Conservation (phyloP, 805 yeast species). For the Lachancea sp. region DNA sequence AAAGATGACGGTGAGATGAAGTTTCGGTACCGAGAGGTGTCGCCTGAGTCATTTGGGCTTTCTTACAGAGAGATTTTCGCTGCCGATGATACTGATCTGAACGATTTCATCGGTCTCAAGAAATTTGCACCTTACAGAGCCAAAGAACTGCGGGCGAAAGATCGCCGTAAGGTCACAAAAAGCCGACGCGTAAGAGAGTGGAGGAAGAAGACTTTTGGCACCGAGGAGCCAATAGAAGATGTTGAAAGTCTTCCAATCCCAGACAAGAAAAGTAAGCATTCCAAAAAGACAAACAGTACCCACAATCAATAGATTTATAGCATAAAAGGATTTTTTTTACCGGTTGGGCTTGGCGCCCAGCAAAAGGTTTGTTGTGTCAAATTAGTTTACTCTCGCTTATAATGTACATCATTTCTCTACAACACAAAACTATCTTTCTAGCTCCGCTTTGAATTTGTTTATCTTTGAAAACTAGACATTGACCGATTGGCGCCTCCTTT, state of each 20-base stretch:
- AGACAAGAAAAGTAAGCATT: neutral
- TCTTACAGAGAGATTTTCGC: slow-evolving; percentile 77
- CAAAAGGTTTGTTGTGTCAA: too few relatives aligned
- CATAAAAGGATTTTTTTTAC: neutral
- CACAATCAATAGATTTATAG: neutral
- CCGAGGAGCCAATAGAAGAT: slow-evolving; percentile 42
- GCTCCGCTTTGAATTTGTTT: neutral
- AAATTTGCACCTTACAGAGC: slow-evolving; percentile 91
- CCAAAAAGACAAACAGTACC: slow-evolving; percentile 1
- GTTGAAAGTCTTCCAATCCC: slow-evolving; percentile 12
- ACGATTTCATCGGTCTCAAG: slow-evolving; percentile 79
- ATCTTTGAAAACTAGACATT: slow-evolving; percentile 18
- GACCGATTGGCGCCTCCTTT: slow-evolving; percentile 22
- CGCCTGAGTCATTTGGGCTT: slow-evolving; percentile 89
- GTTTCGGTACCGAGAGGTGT: slow-evolving; percentile 88
- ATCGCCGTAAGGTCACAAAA: slow-evolving; percentile 78
- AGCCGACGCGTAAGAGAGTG: slow-evolving; percentile 78
- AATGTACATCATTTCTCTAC: neutral
- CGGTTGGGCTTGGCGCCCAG: neutral
- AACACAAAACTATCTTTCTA: neutral
- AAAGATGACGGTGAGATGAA: slow-evolving; percentile 41
- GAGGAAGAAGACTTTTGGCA: slow-evolving; percentile 76
- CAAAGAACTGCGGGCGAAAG: slow-evolving; percentile 62
- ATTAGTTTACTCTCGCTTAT: neutral
- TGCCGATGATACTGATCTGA: slow-evolving; percentile 83